Evolutionary conservation across 129 eudicot species (phyloP), one percentile per base, ranked within the genome.

Genomic region (Gnaphalium uliginosum): DNA sequence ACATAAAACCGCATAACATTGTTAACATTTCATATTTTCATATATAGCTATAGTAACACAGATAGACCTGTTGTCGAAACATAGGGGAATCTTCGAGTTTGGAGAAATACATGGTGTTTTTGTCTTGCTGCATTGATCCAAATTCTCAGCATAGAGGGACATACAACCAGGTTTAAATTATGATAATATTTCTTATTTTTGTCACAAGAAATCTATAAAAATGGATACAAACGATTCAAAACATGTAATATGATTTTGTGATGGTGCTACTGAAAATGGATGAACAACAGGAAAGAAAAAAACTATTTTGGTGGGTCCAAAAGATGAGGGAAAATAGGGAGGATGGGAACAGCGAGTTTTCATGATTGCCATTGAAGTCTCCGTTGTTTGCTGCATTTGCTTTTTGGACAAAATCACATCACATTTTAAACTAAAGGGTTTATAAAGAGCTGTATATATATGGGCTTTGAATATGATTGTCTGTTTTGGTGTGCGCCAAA

Each of bases 81-180:
- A 93, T 93, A 0, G 96, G 98, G 43, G 98, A 90, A 79, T 93
- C 98, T 65, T 93, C 98, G 64, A 93, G 90, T 77, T 84, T 90
- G n/a, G 85, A 72, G 81, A 93, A 90, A 73, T 76, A 78, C 96
- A 90, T 85, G 66, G 62, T 84, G 57, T 69, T 85, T 32, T 26
- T 84, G 64, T 77, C 88, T 76, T 77, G 83, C 87, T 84, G 86
- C 80, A 73, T 79, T 74, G 63, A 76, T 87, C 71, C 77, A 50
- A 72, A 54, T 32, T 78, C 41, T 61, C 63, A 56, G 65, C 79
- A 39, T 73, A 26, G 62, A 32, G 9, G 26, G 26, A 29, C 62
- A 73, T 62, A 19, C 79, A 19, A 39, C 60, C 58, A 63, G 5
- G n/a, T 71, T 11, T 62, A 2, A 71, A 62, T 46, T 11, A 51